Percentiles rank a stretch among this genome's conserved stretches.
These are phyloP conservation scores for Linum tenue DNA, from an alignment of 345 rosid species.

Conservation along the genomic window DNA sequence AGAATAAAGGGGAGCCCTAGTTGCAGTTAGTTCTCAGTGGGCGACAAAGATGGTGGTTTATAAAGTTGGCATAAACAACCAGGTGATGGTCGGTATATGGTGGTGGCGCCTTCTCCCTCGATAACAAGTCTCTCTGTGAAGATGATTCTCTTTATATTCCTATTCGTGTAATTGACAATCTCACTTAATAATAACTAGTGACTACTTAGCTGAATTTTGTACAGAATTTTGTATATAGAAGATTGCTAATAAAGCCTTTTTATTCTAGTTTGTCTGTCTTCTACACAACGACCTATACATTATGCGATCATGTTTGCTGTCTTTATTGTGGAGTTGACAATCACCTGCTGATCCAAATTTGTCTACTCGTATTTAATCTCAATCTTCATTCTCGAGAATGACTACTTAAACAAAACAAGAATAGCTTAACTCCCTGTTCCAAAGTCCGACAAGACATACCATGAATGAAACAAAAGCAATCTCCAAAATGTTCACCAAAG, in stretches of 20 bases:
- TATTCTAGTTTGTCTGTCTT: background rate
- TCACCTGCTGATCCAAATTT: background rate
- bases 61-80: no score
- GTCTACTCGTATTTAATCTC: no score
- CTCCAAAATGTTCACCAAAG: constrained; percentile 7
- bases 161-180: no score
- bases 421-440: background rate
- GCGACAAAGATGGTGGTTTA: no score
- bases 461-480: constrained; percentile 8
- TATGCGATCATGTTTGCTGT: no score
- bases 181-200: background rate
- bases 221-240: background rate
- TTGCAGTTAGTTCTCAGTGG: no score
- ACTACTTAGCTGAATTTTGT: background rate
- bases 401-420: background rate
- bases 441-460: background rate
- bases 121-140: no score
- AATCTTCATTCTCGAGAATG: constrained; percentile 11
- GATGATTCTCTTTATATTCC: no score
- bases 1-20: no score
- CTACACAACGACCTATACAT: background rate
- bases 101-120: no score
- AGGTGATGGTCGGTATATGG: no score
- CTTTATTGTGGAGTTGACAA: background rate
- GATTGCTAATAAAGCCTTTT: background rate